Conservation (phyloP, 2,329 filamentous ascomycete genomes). For the Aureobasidium sp. region DNA sequence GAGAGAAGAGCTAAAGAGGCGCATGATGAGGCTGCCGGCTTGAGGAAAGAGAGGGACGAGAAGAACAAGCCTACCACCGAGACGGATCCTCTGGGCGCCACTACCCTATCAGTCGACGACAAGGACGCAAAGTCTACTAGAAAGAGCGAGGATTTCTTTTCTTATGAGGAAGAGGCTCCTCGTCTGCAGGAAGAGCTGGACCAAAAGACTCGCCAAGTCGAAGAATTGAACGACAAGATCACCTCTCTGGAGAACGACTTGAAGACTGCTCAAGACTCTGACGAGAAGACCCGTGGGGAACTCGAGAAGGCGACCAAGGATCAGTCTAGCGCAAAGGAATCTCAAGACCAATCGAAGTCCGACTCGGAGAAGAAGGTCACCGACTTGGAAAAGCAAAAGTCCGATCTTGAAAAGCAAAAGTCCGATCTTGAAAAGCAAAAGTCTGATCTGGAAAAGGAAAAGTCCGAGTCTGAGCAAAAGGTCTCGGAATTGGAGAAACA, state of each 20-base stretch:
- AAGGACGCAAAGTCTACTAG: constrained; percentile 6
- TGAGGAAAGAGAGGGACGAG: constrained; percentile 35
- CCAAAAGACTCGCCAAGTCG: constrained; percentile 51
- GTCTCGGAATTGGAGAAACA: background rate
- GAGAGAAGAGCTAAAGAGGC: constrained; percentile 56
- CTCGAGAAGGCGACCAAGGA: constrained; percentile 5
- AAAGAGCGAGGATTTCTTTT: constrained; percentile 65
- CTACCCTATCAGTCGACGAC: background rate
- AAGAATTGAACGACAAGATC: constrained; percentile 61
- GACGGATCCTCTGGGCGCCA: constrained; percentile 19
- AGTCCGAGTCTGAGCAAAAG: constrained; percentile 6
- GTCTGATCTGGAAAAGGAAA: constrained; percentile 3
- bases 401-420: constrained; percentile 7
- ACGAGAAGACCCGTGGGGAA: background rate
- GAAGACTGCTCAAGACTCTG: constrained; percentile 33
- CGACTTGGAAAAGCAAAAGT: constrained; percentile 7
- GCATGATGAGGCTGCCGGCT: constrained; percentile 54
- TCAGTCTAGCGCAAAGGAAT: background rate
- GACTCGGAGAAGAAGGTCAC: background rate
- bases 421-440: constrained; percentile 3
- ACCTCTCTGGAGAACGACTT: constrained; percentile 62
- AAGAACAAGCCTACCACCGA: constrained; percentile 11
- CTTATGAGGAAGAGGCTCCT: constrained; percentile 79
- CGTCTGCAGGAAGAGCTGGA: constrained; percentile 64
- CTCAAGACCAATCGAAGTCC: background rate